Conservation (phyloP, 1,139 yeast genomes). For the Scheffersomyces insectosa region DNA sequence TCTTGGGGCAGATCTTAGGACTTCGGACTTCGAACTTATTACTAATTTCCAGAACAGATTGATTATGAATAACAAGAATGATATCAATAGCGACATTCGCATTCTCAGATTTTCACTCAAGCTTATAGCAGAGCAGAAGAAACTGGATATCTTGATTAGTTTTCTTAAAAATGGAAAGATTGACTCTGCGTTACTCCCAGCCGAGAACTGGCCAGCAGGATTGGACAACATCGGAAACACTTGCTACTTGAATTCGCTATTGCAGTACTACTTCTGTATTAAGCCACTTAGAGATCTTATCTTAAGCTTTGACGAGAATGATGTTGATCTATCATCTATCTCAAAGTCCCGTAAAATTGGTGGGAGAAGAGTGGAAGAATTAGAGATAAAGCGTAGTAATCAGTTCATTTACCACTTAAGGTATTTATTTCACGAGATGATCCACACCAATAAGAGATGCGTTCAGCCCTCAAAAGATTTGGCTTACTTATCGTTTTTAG, state of each 20-base stretch:
- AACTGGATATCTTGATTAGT: constrained; percentile 53
- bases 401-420: constrained; percentile 77
- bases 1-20: constrained; percentile 44
- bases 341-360: constrained; percentile 63
- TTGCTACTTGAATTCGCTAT: constrained; percentile 84
- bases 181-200: constrained; percentile 60
- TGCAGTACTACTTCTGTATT: constrained; percentile 87
- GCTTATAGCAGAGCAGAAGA: constrained; percentile 46
- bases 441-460: constrained; percentile 58
- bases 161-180: constrained; percentile 59
- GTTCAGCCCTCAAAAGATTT: constrained; percentile 82
- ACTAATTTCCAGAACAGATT: constrained; percentile 52
- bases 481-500: constrained; percentile 86
- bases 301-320: constrained; percentile 48
- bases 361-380: constrained; percentile 71
- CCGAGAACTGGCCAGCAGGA: constrained; percentile 84
- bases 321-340: constrained; percentile 15
- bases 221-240: constrained; percentile 93
- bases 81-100: constrained; percentile 37
- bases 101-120: constrained; percentile 52
- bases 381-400: constrained; percentile 77
- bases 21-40: constrained; percentile 58
- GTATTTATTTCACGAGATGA: constrained; percentile 68
- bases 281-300: constrained; percentile 75
- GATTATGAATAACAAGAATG: constrained; percentile 9